Evolutionary conservation across 495 filamentous ascomycete species (phyloP).

Genomic region (Neurospora sp.): DNA sequence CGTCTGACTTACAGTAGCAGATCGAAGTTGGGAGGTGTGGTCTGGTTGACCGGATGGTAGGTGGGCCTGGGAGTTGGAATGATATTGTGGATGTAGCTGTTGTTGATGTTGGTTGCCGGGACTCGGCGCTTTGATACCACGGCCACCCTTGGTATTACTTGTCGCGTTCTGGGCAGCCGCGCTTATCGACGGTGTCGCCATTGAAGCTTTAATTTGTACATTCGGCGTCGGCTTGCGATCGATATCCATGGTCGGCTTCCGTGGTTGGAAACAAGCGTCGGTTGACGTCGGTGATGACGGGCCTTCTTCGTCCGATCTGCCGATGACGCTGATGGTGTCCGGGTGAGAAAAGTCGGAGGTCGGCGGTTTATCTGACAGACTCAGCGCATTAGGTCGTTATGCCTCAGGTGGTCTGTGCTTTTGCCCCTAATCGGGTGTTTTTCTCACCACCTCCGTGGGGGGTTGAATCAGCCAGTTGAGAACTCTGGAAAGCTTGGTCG

Average conservation of each 20-base stretch:
- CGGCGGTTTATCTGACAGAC: background rate
- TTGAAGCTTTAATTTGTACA: background rate
- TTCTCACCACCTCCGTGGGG: background rate
- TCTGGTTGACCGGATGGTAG: background rate
- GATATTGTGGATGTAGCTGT: background rate
- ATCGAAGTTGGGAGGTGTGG: background rate
- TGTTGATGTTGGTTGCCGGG: background rate
- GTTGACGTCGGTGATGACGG: constrained; percentile 7
- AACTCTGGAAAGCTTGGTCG: background rate
- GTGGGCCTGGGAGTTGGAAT: background rate
- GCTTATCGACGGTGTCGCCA: background rate
- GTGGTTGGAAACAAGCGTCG: no score
- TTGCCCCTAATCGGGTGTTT: background rate
- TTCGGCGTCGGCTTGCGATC: background rate
- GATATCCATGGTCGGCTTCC: no score
- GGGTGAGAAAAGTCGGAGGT: constrained; percentile 2
- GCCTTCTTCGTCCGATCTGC: constrained; percentile 12
- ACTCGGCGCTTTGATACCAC: background rate
- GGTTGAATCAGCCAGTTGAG: background rate
- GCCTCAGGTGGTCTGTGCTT: background rate
- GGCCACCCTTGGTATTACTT: background rate
- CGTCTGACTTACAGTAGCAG: background rate
- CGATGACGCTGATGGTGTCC: constrained; percentile 5
- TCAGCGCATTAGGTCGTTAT: background rate
- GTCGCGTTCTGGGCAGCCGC: background rate